A percentile compares a stretch with the other conserved stretches of the same genome.
These are phyloP conservation scores for Pyrrhoderma noxium DNA, from an alignment of 1,284 basidiomycete genomes.

Conservation along the genomic window DNA sequence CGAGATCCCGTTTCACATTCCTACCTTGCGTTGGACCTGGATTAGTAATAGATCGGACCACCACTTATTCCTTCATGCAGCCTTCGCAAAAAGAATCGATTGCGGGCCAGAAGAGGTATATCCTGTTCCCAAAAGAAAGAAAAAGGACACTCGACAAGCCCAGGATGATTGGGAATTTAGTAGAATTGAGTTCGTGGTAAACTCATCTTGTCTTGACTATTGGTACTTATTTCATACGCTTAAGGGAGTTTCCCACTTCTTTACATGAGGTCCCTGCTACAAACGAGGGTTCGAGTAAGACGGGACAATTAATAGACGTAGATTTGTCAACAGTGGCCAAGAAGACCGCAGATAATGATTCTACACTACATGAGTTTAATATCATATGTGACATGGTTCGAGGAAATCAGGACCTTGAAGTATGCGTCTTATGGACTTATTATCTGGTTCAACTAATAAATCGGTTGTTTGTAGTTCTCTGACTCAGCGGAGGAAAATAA, in stretches of 20 bases:
- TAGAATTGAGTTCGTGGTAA: slow-evolving; percentile 19
- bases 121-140: slow-evolving; percentile 12
- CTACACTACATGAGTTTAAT: background rate
- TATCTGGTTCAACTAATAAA: background rate
- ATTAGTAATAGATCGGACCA: slow-evolving; percentile 29
- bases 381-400: slow-evolving; percentile 15
- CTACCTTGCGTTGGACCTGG: slow-evolving; percentile 59
- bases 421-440: background rate
- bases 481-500: background rate
- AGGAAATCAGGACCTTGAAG: slow-evolving; percentile 32
- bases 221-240: too few relatives aligned
- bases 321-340: background rate
- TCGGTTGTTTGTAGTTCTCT: background rate
- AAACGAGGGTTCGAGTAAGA: too few relatives aligned
- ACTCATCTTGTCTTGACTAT: too few relatives aligned
- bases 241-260: too few relatives aligned
- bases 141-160: background rate
- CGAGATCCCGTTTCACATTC: slow-evolving; percentile 54
- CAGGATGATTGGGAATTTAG: slow-evolving; percentile 5
- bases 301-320: too few relatives aligned
- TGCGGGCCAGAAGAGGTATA: slow-evolving; percentile 25
- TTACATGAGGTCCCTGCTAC: too few relatives aligned
- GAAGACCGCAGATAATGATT: background rate
- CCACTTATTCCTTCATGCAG: slow-evolving; percentile 38
- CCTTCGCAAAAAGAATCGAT: slow-evolving; percentile 41